Evolutionary conservation across 2,329 filamentous ascomycete genomes (phyloP), one percentile per base, ranked within the genome.

Genomic region (Endoconidiophora laricicola): DNA sequence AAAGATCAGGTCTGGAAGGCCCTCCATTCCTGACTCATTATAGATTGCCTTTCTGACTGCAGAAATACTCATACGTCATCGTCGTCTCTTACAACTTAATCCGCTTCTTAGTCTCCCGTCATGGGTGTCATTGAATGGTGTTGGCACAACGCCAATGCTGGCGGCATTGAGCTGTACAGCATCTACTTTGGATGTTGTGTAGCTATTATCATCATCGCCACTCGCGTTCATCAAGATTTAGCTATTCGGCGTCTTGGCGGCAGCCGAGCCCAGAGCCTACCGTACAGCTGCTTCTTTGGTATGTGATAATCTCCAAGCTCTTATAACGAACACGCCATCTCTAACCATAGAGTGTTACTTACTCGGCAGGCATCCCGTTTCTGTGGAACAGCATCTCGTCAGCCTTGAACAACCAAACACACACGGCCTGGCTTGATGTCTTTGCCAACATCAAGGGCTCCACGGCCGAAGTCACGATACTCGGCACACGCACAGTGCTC

Each of bases 401-500:
- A 43, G 71, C 72, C 6, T 61, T 69, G 45, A 59, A 63, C 0
- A 65, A 86, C 59, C 63, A 68, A 43, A 79, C 79, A 54, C 66
- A 81, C 26, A 70, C 79, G 43, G 67, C 74, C 54, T 93, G 83
- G 81, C 56, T 66, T 6, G 53, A 62, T 2, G 62, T 70, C 48
- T 74, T 87, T 58, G 58, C 57, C 16, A 44, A 55, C 6, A 62
- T 63, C 14, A 54, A 55, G 43, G 60, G 64, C 29, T 78, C 70
- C 57, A 88, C 83, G 0, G 65, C 72, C 38, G 83, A 90, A 63
- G 62, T 66, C 9, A 69, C 69, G 1, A 57, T 78, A 5, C 58
- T 76, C 1, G 71, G 73, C 44, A 61, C 66, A 44, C 76, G 83
- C n/a, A 63, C 81, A 20, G 62, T 93, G 53, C 72, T 91, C 59